Evolutionary conservation across 164 flowering plant species (phyloP).

Genomic region (Macadamia integrifolia): DNA sequence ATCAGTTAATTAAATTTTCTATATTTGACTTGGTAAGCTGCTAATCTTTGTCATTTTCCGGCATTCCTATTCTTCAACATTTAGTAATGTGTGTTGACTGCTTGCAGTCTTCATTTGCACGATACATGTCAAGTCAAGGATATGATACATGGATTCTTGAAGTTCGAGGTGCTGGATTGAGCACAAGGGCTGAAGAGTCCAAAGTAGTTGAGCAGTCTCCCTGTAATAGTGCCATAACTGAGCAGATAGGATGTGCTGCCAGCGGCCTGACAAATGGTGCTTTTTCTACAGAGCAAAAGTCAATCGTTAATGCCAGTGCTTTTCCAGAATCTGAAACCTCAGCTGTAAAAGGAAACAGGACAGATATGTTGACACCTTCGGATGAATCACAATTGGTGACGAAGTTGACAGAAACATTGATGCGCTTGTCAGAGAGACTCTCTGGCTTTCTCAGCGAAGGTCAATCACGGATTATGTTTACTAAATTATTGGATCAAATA

Average conservation of each 20-base stretch:
- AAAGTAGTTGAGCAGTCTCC: constrained; percentile 45
- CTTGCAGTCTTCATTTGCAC: constrained; percentile 92
- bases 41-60: neutral
- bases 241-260: constrained; percentile 48
- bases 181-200: constrained; percentile 37
- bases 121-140: constrained; percentile 89
- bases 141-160: constrained; percentile 98
- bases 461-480: constrained; percentile 65
- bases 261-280: constrained; percentile 26
- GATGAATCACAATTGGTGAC: constrained; percentile 74
- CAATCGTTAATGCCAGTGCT: constrained; percentile 13
- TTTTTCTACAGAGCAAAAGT: constrained; percentile 17
- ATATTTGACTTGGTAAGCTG: neutral
- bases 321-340: constrained; percentile 24
- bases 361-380: constrained; percentile 32
- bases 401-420: constrained; percentile 63
- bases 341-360: constrained; percentile 22
- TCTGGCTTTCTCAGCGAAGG: constrained; percentile 92
- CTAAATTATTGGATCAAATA: constrained; percentile 74
- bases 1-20: neutral
- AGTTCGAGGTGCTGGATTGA: constrained; percentile 96
- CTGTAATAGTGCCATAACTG: constrained; percentile 26
- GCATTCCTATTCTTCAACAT: neutral
- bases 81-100: neutral
- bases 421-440: constrained; percentile 65